Conservation (phyloP, 257 asterid genomes). For the Fraxinus americana region DNA sequence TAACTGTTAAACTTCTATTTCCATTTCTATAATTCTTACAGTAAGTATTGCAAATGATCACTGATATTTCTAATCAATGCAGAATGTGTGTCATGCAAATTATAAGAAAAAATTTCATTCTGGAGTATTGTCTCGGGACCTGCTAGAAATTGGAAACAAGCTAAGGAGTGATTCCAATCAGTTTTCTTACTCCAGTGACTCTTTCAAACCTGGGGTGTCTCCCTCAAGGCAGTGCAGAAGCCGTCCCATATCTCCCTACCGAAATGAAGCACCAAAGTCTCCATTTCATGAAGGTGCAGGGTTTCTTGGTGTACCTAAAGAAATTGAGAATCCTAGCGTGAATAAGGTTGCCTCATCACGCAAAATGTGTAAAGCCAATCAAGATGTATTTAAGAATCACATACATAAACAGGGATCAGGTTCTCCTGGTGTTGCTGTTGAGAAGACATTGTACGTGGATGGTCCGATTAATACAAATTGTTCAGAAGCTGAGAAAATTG, state of each 20-base stretch:
- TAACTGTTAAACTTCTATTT: constrained; percentile 18
- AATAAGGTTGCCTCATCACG: constrained; percentile 55
- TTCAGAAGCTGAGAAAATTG: not conserved
- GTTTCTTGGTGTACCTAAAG: constrained; percentile 77
- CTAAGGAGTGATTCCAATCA: constrained; percentile 36
- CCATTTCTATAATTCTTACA: not conserved
- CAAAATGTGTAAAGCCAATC: constrained; percentile 54
- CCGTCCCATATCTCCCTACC: constrained; percentile 77
- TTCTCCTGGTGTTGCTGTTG: constrained; percentile 31
- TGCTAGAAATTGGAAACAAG: constrained; percentile 42
- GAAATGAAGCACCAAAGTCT: constrained; percentile 75
- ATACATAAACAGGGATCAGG: constrained; percentile 37
- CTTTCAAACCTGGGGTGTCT: constrained; percentile 54
- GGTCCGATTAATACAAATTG: not conserved
- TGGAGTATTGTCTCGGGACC: constrained; percentile 68
- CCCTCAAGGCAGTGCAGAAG: constrained; percentile 65
- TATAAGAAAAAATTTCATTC: constrained; percentile 68
- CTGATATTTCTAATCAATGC: constrained; percentile 30
- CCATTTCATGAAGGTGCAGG: constrained; percentile 74
- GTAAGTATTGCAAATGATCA: not conserved
- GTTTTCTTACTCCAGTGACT: constrained; percentile 36
- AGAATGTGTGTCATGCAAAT: constrained; percentile 57
- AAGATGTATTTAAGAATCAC: constrained; percentile 56
- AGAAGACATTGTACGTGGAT: constrained; percentile 34
- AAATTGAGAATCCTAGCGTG: constrained; percentile 45